Evolutionary conservation across 1,139 yeast genomes (phyloP).

Genomic region (Neolecta irregularis): DNA sequence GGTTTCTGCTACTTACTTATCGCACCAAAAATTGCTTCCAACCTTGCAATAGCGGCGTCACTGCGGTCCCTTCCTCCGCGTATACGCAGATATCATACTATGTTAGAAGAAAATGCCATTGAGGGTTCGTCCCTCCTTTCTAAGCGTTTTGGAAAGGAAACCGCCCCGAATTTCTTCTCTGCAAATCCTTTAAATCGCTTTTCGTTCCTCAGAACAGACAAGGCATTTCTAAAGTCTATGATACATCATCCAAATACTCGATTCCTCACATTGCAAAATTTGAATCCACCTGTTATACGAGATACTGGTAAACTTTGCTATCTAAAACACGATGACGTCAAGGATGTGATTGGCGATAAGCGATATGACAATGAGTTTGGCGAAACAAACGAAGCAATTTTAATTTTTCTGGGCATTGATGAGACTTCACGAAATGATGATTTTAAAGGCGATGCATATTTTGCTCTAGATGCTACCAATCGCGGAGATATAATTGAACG

Average conservation of each 20-base stretch:
- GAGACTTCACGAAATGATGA: constrained; percentile 23
- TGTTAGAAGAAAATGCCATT: too few species aligned
- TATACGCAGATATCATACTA: too few species aligned
- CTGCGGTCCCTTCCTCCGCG: too few species aligned
- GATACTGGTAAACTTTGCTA: constrained; percentile 16
- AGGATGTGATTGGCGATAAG: constrained; percentile 21
- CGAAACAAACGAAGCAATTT: constrained; percentile 23
- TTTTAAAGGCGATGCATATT: constrained; percentile 60
- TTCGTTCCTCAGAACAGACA: constrained; percentile 58
- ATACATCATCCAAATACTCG: constrained; percentile 38
- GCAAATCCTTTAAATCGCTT: constrained; percentile 58
- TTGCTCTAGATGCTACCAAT: constrained; percentile 59
- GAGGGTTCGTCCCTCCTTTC: not conserved
- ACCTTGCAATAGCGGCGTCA: too few species aligned
- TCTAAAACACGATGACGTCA: constrained; percentile 18
- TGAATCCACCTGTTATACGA: constrained; percentile 21
- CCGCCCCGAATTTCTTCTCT: constrained; percentile 27
- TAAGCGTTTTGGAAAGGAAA: constrained; percentile 7
- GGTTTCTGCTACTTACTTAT: too few species aligned
- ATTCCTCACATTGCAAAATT: constrained; percentile 37
- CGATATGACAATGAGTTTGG: constrained; percentile 23
- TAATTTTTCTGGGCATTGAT: constrained; percentile 10
- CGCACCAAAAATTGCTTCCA: too few species aligned
- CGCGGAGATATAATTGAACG: constrained; percentile 19
- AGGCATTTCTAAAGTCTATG: constrained; percentile 41